Percentiles rank a stretch among this genome's conserved stretches.
Evolutionary conservation across 306 rosid genomes (phyloP).

Genomic region (barrel medic (Medicago truncatula)): MtrunA17r5.0-ANR NC_053049.1:11108001-11108500

Average conservation of each 20-base stretch:
- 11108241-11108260: background rate
- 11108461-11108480: background rate
- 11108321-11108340: background rate
- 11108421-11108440: slow-evolving; percentile 32
- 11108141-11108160: background rate
- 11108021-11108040: background rate
- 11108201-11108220: background rate
- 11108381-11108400: slow-evolving; percentile 38
- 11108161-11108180: background rate
- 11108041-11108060: background rate
- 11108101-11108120: background rate
- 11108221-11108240: background rate
- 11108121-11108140: background rate
- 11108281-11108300: background rate
- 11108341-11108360: slow-evolving; percentile 30
- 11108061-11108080: background rate
- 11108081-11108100: background rate
- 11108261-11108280: background rate
- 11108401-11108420: background rate
- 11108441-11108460: background rate
- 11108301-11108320: slow-evolving; percentile 23
- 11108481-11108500: background rate
- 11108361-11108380: slow-evolving; percentile 24
- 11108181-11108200: background rate
- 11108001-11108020: background rate